Conservation (phyloP, 306 rosid species). For the Sicyos edulis region DNA sequence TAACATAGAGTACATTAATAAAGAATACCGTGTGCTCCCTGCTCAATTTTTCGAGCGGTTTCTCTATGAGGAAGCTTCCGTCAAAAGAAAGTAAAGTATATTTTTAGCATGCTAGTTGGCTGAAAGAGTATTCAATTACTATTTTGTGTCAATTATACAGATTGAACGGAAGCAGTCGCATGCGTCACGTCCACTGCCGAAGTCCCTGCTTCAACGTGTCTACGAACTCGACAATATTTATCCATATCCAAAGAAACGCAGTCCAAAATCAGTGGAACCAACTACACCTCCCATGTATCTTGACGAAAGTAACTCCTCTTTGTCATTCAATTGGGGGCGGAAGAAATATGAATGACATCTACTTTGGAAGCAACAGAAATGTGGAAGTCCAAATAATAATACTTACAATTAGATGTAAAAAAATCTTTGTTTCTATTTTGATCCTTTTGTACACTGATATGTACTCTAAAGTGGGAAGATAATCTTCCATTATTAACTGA, state of each 20-base stretch:
- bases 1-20: no score
- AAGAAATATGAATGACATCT: conserved; percentile 41
- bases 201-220: conserved; percentile 55
- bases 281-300: conserved; percentile 28
- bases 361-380: conserved; percentile 31
- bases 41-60: no score
- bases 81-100: neutral
- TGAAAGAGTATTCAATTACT: neutral
- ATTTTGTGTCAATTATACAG: conserved; percentile 36
- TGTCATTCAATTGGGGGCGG: conserved; percentile 31
- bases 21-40: no score
- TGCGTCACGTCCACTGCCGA: conserved; percentile 52
- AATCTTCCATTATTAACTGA: conserved; percentile 30
- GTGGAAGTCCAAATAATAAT: conserved; percentile 31
- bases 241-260: conserved; percentile 79
- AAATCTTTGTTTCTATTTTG: conserved; percentile 20
- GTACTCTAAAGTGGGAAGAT: conserved; percentile 22
- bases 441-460: conserved; percentile 24
- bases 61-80: no score
- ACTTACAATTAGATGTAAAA: conserved; percentile 43
- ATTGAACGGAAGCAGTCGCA: conserved; percentile 46
- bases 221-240: conserved; percentile 73
- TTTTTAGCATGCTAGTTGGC: neutral
- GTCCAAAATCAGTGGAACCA: conserved; percentile 3
- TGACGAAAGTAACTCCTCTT: conserved; percentile 29